Conservation (phyloP, 2,329 filamentous ascomycete species). For the Xylariaceae sp. region DNA sequence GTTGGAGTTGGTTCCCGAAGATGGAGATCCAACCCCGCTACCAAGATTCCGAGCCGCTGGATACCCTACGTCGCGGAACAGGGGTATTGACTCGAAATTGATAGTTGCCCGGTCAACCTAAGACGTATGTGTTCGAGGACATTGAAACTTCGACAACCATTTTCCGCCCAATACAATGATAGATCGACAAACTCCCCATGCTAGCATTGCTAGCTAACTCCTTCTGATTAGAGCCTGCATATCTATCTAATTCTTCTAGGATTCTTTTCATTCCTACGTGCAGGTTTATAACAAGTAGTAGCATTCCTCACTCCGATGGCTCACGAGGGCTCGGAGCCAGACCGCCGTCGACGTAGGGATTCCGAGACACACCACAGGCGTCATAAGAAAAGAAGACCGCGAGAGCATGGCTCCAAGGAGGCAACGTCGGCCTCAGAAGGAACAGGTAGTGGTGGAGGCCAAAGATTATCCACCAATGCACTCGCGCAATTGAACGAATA, state of each 20-base stretch:
- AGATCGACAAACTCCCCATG: neutral
- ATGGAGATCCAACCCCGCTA: slow-evolving; percentile 18
- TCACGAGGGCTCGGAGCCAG: slow-evolving; percentile 31
- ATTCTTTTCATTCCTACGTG: neutral
- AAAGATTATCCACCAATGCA: slow-evolving; percentile 53
- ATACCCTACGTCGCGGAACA: neutral
- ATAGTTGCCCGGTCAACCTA: slow-evolving; percentile 48
- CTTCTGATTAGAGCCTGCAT: slow-evolving; percentile 31
- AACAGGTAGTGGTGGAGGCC: slow-evolving; percentile 32
- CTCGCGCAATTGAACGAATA: slow-evolving; percentile 67
- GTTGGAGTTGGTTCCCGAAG: slow-evolving; percentile 1
- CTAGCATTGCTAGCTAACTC: slow-evolving; percentile 24
- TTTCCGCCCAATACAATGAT: slow-evolving; percentile 14
- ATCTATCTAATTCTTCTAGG: neutral
- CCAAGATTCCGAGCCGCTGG: slow-evolving; percentile 7
- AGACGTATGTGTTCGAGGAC: neutral
- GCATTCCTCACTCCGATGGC: slow-evolving; percentile 34
- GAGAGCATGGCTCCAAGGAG: slow-evolving; percentile 37
- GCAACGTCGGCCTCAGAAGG: slow-evolving; percentile 41
- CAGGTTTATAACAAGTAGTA: neutral
- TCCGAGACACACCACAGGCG: slow-evolving; percentile 37
- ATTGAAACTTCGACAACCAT: slow-evolving; percentile 5
- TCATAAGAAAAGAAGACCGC: slow-evolving; percentile 41
- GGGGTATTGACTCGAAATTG: slow-evolving; percentile 30
- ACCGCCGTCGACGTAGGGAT: slow-evolving; percentile 31